Conservation (phyloP, 2,329 filamentous ascomycete genomes). For the Alternaria brassicicola region DNA sequence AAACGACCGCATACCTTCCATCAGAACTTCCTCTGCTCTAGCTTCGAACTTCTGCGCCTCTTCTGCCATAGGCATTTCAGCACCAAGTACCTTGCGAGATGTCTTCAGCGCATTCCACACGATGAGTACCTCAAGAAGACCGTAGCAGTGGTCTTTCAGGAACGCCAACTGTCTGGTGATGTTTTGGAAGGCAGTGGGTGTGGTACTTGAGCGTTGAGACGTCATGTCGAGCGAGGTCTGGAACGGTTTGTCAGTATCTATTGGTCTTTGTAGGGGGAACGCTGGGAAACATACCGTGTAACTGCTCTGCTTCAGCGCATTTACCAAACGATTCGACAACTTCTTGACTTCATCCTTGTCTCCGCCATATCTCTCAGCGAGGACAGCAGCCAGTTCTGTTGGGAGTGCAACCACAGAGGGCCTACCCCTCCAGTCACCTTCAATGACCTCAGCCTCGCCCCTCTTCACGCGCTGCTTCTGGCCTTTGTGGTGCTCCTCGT, state of each 20-base stretch:
- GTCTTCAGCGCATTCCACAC: conserved; percentile 55
- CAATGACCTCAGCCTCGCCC: conserved; percentile 2
- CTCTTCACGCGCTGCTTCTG: conserved; percentile 17
- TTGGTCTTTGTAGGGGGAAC: not conserved
- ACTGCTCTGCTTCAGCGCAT: conserved; percentile 35
- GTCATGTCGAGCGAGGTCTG: conserved; percentile 18
- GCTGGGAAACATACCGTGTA: conserved; percentile 23
- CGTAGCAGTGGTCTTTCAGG: conserved; percentile 15
- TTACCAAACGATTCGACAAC: conserved; percentile 50
- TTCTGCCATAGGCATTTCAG: conserved; percentile 38
- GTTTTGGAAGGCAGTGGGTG: conserved; percentile 19
- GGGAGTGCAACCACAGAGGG: conserved; percentile 51
- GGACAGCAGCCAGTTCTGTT: conserved; percentile 52
- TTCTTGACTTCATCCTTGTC: conserved; percentile 50
- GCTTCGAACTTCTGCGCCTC: conserved; percentile 28
- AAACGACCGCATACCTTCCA: conserved; percentile 5
- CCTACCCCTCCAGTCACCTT: conserved; percentile 33
- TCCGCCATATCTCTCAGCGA: conserved; percentile 46
- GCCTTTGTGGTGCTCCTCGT: conserved; percentile 46
- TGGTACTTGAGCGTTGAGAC: not conserved
- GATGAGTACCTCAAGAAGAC: conserved; percentile 43
- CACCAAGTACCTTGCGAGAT: conserved; percentile 49
- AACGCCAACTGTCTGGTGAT: not conserved
- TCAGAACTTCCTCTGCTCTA: conserved; percentile 13
- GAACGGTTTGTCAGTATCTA: not conserved